Evolutionary conservation across 768 basidiomycete genomes (phyloP).

Genomic region (Podaxis sp.): DNA sequence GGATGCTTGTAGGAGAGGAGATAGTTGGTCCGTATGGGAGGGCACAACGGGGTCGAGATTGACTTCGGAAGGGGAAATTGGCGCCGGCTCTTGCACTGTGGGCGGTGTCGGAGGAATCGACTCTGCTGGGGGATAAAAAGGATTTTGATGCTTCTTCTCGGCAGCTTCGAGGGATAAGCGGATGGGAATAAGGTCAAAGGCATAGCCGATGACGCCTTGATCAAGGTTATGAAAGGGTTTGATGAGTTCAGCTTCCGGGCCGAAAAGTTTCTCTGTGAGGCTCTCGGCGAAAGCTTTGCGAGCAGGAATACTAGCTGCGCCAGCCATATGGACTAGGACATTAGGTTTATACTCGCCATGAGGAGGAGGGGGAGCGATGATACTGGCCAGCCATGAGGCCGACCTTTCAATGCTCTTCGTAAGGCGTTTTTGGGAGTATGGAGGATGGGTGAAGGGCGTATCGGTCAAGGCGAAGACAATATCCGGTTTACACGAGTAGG

Average conservation of each 20-base stretch:
- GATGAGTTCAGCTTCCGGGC: conserved; percentile 48
- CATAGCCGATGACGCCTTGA: conserved; percentile 66
- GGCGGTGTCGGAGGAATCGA: neutral
- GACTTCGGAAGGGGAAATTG: neutral
- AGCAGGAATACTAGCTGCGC: conserved; percentile 49
- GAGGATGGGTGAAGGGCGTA: conserved; percentile 56
- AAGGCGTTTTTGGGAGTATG: conserved; percentile 73
- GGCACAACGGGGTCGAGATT: conserved; percentile 11
- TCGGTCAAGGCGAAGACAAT: conserved; percentile 70
- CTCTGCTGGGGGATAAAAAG: neutral
- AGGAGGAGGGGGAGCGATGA: conserved; percentile 35
- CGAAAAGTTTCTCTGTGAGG: conserved; percentile 53
- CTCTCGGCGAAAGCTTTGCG: conserved; percentile 58
- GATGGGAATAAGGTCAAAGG: conserved; percentile 60
- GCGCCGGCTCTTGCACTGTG: neutral
- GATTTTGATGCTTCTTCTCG: neutral
- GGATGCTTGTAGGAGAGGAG: conserved; percentile 53
- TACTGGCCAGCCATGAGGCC: conserved; percentile 52
- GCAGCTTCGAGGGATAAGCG: conserved; percentile 25
- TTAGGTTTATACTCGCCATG: neutral
- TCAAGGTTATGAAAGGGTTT: conserved; percentile 54
- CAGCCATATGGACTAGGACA: conserved; percentile 68
- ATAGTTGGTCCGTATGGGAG: conserved; percentile 17
- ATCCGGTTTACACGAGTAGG: conserved; percentile 56
- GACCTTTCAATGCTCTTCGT: conserved; percentile 75